Evolutionary conservation across 768 basidiomycete species (phyloP), one percentile per base, ranked within the genome.

Genomic region (Amanita rubescens): DNA sequence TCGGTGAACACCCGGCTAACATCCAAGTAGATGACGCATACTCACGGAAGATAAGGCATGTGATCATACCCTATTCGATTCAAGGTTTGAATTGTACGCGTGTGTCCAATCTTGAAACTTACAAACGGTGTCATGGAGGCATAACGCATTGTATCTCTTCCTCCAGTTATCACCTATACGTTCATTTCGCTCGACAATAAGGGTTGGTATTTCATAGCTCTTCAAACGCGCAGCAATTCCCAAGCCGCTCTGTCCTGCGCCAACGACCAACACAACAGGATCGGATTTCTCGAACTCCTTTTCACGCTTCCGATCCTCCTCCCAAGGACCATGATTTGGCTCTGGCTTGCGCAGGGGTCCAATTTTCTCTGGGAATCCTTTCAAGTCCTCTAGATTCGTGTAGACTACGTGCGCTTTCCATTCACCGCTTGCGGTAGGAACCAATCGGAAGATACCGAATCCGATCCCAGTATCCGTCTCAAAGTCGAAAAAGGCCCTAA

Each of bases 161-260:
- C 81, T 71, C 81, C 81, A 83, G 60, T 73, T 76, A 57, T 82
- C 79, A 1, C 81, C 82, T 9, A 82, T 65, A 4, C 75, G 67
- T 14, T 67, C 50, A 51, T 79, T 75, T 59, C 69, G 71, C 57
- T 87, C 85, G 12, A 86, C 67, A n/a, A 84, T 64, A 8, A 85
- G 64, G 7, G 73, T 66, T 1, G 66, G 53, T 7, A 85, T 62
- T 15, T 72, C 79, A 20, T 83, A 64, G 27, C 65, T 67, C 55
- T 80, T 80, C 53, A 85, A 66, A 20, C 81, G 69, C 11, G 81
- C 81, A 1, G 81, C 80, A 11, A 78, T 58, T 32, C 74, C 75
- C 11, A 87, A 63, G 1, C 82, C 84, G 51, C 73, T 75, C 42
- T 84, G 82, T 3, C 80, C 81, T 1, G 54, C 69, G 15, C 82